phyloP scores from a whole-genome alignment of 768 basidiomycete genomes.

The Suillus subalutaceus region DNA sequence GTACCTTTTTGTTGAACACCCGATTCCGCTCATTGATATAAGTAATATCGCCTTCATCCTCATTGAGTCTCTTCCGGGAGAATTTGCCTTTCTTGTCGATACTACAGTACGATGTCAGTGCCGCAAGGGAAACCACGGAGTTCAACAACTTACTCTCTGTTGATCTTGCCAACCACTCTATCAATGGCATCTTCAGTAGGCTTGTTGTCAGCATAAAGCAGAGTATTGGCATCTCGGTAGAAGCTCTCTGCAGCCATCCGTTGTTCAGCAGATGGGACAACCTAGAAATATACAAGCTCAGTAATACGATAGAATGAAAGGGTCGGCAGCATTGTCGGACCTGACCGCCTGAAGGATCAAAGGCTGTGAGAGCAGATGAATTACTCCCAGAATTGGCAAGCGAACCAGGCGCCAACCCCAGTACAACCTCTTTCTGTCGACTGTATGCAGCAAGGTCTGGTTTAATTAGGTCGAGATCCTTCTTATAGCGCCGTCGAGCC shows the following conservation, averaged over 20 bases:
- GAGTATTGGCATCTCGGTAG: conserved; percentile 91
- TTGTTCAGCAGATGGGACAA: conserved; percentile 60
- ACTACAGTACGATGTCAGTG: conserved; percentile 40
- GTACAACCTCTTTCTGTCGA: conserved; percentile 82
- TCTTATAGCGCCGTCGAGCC: conserved; percentile 90
- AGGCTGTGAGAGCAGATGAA: conserved; percentile 46
- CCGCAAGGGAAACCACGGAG: background rate
- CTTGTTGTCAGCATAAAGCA: conserved; percentile 94
- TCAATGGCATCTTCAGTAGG: conserved; percentile 96
- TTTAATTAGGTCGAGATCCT: conserved; percentile 86
- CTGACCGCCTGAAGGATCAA: conserved; percentile 52
- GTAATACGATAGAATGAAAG: background rate
- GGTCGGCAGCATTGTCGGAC: conserved; percentile 32
- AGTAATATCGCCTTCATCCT: conserved; percentile 94
- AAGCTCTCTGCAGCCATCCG: conserved; percentile 75
- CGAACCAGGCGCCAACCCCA: conserved; percentile 74
- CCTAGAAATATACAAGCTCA: conserved; percentile 33
- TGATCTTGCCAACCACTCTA: conserved; percentile 87
- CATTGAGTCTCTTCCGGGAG: conserved; percentile 86
- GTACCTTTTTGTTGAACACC: conserved; percentile 96
- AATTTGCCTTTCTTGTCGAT: conserved; percentile 90
- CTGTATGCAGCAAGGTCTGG: conserved; percentile 89
- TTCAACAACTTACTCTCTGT: conserved; percentile 73
- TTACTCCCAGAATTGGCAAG: conserved; percentile 46
- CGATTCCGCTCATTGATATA: conserved; percentile 99